Base-by-base conservation (phyloP, 2,329 filamentous ascomycete species). In the Fusarium buxicola region DNA sequence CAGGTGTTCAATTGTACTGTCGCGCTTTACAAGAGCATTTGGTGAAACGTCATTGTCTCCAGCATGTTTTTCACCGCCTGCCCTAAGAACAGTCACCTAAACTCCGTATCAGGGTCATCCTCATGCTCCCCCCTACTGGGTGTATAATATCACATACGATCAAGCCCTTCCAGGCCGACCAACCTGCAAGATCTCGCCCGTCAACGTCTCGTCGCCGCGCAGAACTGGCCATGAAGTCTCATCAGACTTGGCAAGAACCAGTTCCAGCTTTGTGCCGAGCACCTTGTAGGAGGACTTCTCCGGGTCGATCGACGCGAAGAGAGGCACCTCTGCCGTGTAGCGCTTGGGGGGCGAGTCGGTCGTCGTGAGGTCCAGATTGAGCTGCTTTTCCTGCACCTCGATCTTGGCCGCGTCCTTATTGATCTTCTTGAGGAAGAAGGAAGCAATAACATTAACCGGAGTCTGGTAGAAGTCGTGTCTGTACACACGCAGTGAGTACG, bases 381-480 rank as follows among this genome's bases (percentile, higher is more conserved):
- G 78, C 41, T 85, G 81, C 43, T 83, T 81, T 3, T 84, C 72
- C 31, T 81, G 76, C 74, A 98, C 94, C 21, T 84, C 81, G 40
- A 98, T 84, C 65, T 85, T 89, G 47, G 92, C 91, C 24, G 81
- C 85, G 21, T 89, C 85, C 78, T 94, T 96, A 79, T 94, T 88
- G 71, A 99, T 97, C 81, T 98, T 98, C 83, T 98, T 99, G 51
- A 98, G 84, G 80, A 96, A 99, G 68, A 97, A 90, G 8, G 92
- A 95, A 3, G 91, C 94, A 66, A 96, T 97, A 55, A 98, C 92
- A 12, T 87, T 88, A 11, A 86, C 86, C 3, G 90, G 82, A 2
- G 95, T 98, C 78, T 99, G 95, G 79, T 99, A 99, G 79, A 94
- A 99, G 77, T 99, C 95, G 73, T 91, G 88, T 56, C 78, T 70